Evolutionary conservation across 768 basidiomycete species (phyloP).

Genomic region (Thelephora aurantiotincta): DNA sequence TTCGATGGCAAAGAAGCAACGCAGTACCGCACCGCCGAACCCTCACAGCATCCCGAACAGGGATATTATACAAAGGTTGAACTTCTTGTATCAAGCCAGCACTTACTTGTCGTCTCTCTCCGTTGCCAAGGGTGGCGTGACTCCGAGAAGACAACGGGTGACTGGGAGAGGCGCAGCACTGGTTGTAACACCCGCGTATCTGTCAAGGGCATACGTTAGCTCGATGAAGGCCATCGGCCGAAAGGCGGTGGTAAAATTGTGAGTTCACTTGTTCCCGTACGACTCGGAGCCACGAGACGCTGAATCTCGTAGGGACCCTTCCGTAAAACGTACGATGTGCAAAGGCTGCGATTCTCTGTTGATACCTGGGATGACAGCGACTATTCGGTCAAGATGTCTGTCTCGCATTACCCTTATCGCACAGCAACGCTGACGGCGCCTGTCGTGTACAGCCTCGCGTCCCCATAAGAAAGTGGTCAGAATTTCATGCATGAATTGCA

Average conservation of each 20-base stretch:
- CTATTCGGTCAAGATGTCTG: slow-evolving; percentile 50
- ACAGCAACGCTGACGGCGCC: slow-evolving; percentile 14
- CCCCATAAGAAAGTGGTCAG: slow-evolving; percentile 40
- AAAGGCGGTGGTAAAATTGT: slow-evolving; percentile 73
- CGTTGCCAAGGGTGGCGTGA: not conserved
- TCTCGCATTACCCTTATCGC: not conserved
- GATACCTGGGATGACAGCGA: slow-evolving; percentile 52
- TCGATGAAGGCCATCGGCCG: slow-evolving; percentile 59
- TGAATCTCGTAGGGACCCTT: slow-evolving; percentile 45
- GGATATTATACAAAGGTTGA: slow-evolving; percentile 72
- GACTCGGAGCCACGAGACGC: not conserved
- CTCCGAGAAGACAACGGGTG: slow-evolving; percentile 1
- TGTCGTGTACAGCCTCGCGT: slow-evolving; percentile 18
- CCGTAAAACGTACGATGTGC: slow-evolving; percentile 73
- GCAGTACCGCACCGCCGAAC: slow-evolving; percentile 32
- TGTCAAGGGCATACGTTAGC: slow-evolving; percentile 50
- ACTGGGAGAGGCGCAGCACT: slow-evolving; percentile 12
- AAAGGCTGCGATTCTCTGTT: slow-evolving; percentile 50
- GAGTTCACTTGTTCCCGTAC: slow-evolving; percentile 9
- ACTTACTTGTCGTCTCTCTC: slow-evolving; percentile 21
- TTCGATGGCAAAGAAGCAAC: slow-evolving; percentile 51
- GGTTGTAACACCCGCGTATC: slow-evolving; percentile 25
- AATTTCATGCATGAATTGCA: slow-evolving; percentile 48
- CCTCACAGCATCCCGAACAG: slow-evolving; percentile 45
- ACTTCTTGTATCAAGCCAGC: slow-evolving; percentile 77